These are phyloP conservation scores for Kentomonas sorsogonicus DNA, from an alignment of 208 protist genomes.

Conservation along the genomic window DNA sequence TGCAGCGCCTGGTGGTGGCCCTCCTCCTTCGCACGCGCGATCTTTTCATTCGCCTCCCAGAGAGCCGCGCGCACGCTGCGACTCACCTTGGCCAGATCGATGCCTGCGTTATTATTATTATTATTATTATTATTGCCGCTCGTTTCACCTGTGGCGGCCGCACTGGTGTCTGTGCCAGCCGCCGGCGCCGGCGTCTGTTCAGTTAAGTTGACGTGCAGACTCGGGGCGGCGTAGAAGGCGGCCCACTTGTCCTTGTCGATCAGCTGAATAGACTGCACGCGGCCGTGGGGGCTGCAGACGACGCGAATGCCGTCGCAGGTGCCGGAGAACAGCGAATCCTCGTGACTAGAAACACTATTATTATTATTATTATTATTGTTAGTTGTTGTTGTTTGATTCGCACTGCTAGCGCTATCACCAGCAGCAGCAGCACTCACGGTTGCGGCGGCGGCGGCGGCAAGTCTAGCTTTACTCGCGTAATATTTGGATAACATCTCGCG, in stretches of 20 bases:
- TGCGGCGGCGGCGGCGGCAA: too few species aligned
- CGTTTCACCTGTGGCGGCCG: neutral
- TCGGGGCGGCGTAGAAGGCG: conserved; percentile 36
- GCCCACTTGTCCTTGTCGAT: conserved; percentile 50
- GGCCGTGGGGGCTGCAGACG: conserved; percentile 65
- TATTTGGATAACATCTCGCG: too few species aligned
- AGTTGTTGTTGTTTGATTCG: too few species aligned
- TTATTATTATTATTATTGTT: too few species aligned
- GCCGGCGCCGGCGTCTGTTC: conserved; percentile 7
- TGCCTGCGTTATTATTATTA: conserved; percentile 6
- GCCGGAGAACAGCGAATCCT: conserved; percentile 57
- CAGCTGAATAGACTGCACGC: conserved; percentile 50
- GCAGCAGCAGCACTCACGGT: too few species aligned
- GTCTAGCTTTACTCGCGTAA: too few species aligned
- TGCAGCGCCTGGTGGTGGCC: conserved; percentile 54
- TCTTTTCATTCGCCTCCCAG: conserved; percentile 59
- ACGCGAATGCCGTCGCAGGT: conserved; percentile 75
- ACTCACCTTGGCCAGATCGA: conserved; percentile 54
- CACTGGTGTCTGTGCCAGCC: neutral
- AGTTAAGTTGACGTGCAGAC: neutral
- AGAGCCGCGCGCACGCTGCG: conserved; percentile 61
- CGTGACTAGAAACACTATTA: too few species aligned
- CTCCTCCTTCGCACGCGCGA: conserved; percentile 63
- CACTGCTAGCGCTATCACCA: too few species aligned
- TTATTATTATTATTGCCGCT: neutral